Evolutionary conservation across 345 rosid genomes (phyloP).

Genomic region (Crucihimalaya himalaica): DNA sequence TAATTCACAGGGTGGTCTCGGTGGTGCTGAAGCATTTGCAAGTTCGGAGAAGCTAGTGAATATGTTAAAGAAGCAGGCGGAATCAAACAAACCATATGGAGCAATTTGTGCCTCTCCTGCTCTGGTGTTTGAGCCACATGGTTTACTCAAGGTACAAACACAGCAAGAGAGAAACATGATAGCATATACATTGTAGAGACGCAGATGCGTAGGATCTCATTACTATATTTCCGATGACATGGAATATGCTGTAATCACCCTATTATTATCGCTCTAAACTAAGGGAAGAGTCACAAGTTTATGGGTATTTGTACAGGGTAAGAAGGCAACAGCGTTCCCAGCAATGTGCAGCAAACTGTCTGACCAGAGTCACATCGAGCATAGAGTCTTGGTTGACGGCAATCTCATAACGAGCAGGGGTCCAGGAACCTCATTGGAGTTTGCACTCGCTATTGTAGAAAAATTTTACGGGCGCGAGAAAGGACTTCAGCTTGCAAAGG

Average conservation of each 20-base stretch:
- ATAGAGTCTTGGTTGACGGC: slow-evolving; percentile 87
- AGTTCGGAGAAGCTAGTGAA: slow-evolving; percentile 74
- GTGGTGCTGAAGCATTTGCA: slow-evolving; percentile 92
- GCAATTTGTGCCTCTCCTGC: slow-evolving; percentile 99
- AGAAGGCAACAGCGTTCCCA: slow-evolving; percentile 90
- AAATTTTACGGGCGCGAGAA: slow-evolving; percentile 72
- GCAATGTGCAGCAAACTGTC: slow-evolving; percentile 78
- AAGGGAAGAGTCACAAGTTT: neutral
- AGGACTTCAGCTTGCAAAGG: slow-evolving; percentile 72
- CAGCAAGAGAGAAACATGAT: neutral
- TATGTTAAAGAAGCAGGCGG: slow-evolving; percentile 74
- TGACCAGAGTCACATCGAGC: slow-evolving; percentile 69
- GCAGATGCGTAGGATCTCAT: slow-evolving; percentile 1
- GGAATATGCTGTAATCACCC: neutral
- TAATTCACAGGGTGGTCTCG: slow-evolving; percentile 77
- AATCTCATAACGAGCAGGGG: slow-evolving; percentile 90
- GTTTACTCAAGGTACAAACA: slow-evolving; percentile 74
- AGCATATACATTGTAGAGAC: neutral
- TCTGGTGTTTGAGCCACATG: slow-evolving; percentile 83
- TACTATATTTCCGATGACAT: neutral
- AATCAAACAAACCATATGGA: slow-evolving; percentile 78
- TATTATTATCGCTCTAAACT: neutral
- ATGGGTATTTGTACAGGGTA: slow-evolving; percentile 56
- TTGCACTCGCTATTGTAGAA: slow-evolving; percentile 78
- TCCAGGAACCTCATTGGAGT: slow-evolving; percentile 92